A percentile compares a stretch with the other conserved stretches of the same genome.
phyloP scores from a whole-genome alignment of 768 basidiomycete genomes.

The Pholiota microspora region DNA sequence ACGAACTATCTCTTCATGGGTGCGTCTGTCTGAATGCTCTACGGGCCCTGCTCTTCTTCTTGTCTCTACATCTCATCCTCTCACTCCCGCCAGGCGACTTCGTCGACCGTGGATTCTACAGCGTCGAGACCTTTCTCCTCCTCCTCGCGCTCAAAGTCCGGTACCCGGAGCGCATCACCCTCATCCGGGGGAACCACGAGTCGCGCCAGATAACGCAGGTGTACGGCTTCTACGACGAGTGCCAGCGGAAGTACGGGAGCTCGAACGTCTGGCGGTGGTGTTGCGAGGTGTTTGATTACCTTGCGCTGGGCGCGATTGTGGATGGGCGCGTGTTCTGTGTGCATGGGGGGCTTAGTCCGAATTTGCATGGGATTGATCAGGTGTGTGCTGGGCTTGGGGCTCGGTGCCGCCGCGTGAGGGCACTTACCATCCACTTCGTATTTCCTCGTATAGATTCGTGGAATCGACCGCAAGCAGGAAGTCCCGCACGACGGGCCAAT shows the following conservation, averaged over 20 bases:
- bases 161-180: slow-evolving; percentile 95
- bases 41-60: slow-evolving; percentile 5
- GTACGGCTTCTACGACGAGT: slow-evolving; percentile 95
- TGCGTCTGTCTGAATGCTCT: slow-evolving; percentile 31
- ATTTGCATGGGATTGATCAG: slow-evolving; percentile 84
- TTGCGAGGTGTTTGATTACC: slow-evolving; percentile 97
- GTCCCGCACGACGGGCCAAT: slow-evolving; percentile 98
- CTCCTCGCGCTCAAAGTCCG: slow-evolving; percentile 95
- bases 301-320: slow-evolving; percentile 93
- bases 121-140: slow-evolving; percentile 93
- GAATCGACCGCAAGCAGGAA: slow-evolving; percentile 94
- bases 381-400: slow-evolving; percentile 37
- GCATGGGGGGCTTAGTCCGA: slow-evolving; percentile 93
- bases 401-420: too few relatives aligned
- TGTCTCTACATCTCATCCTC: slow-evolving; percentile 1
- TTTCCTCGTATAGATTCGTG: slow-evolving; percentile 64
- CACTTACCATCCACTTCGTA: too few relatives aligned
- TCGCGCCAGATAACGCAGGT: slow-evolving; percentile 97
- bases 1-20: slow-evolving; percentile 98
- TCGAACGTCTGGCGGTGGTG: slow-evolving; percentile 98
- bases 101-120: slow-evolving; percentile 96
- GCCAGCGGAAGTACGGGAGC: slow-evolving; percentile 92
- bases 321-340: slow-evolving; percentile 97
- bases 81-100: slow-evolving; percentile 72
- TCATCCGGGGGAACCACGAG: slow-evolving; percentile 98